phyloP scores from a whole-genome alignment of 2,329 filamentous ascomycete genomes.

The Fusarium transvaalense region DNA sequence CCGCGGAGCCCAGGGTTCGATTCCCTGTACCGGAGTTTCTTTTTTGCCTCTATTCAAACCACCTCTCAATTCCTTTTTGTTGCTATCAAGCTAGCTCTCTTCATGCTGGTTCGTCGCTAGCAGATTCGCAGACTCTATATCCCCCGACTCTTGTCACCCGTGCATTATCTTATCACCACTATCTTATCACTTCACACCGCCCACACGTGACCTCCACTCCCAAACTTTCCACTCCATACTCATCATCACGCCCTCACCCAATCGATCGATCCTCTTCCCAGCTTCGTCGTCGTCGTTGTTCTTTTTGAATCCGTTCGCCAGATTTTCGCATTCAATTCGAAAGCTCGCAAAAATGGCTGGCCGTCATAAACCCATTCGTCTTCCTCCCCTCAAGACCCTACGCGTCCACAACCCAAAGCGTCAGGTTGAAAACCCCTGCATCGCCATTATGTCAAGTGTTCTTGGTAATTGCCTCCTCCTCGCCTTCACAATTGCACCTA shows the following conservation, averaged over 20 bases:
- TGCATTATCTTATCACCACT: not conserved
- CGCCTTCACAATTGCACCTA: no score
- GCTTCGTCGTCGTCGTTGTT: not conserved
- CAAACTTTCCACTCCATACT: conserved; percentile 41
- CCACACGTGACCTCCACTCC: conserved; percentile 42
- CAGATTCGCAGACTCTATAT: not conserved
- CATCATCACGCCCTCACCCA: conserved; percentile 21
- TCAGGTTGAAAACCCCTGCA: conserved; percentile 64
- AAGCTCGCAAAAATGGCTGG: conserved; percentile 57
- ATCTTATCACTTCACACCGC: conserved; percentile 28
- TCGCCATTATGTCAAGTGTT: conserved; percentile 69
- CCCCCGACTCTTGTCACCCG: not conserved
- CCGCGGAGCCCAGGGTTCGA: conserved; percentile 49
- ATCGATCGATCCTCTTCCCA: not conserved
- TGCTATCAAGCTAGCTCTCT: not conserved
- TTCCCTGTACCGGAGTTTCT: conserved; percentile 47
- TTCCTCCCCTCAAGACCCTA: conserved; percentile 68
- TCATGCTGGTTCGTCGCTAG: not conserved
- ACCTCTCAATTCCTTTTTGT: not conserved
- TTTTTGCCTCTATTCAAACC: not conserved
- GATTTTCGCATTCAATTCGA: not conserved
- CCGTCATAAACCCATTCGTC: conserved; percentile 65
- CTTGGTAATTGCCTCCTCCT: conserved; percentile 59
- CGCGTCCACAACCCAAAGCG: conserved; percentile 67
- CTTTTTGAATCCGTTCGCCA: not conserved